Conservation (phyloP, 176 grass and related monocot genomes). For the Zizania latifolia region DNA sequence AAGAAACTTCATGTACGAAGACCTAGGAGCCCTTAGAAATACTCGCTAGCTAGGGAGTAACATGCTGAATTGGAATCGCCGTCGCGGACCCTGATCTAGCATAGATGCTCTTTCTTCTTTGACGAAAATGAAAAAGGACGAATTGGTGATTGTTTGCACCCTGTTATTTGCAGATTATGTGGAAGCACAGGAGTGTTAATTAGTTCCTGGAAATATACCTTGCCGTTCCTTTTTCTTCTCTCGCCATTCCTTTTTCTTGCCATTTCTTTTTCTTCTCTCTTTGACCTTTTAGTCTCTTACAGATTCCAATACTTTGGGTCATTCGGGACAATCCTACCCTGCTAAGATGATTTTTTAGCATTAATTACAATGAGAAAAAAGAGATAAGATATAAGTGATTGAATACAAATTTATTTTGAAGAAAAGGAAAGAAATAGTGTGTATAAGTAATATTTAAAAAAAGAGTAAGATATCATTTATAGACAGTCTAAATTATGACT, state of each 20-base stretch:
- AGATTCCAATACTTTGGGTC: neutral
- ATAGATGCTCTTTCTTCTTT: neutral
- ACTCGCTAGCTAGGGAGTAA: neutral
- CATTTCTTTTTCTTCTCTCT: neutral
- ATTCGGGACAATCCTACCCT: too few relatives aligned
- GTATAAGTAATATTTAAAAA: too few relatives aligned
- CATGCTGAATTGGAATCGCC: conserved; percentile 30
- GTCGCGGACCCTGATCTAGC: neutral
- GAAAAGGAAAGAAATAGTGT: too few relatives aligned
- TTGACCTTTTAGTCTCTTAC: conserved; percentile 19
- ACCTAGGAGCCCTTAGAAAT: too few relatives aligned
- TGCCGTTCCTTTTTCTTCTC: neutral
- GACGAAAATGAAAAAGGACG: neutral
- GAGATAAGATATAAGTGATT: too few relatives aligned
- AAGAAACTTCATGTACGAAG: too few relatives aligned
- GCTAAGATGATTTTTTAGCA: too few relatives aligned
- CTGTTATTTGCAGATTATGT: neutral
- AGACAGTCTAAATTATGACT: too few relatives aligned
- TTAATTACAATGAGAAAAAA: too few relatives aligned
- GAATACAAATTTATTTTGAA: too few relatives aligned
- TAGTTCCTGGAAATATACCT: neutral
- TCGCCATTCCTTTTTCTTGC: neutral
- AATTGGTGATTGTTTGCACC: neutral
- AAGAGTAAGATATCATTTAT: too few relatives aligned
- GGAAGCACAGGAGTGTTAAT: neutral